Percentiles rank a stretch among this genome's conserved stretches.
Conservation (phyloP, 2,329 filamentous ascomycete genomes). For the Ilyonectria mors-panacis region DNA sequence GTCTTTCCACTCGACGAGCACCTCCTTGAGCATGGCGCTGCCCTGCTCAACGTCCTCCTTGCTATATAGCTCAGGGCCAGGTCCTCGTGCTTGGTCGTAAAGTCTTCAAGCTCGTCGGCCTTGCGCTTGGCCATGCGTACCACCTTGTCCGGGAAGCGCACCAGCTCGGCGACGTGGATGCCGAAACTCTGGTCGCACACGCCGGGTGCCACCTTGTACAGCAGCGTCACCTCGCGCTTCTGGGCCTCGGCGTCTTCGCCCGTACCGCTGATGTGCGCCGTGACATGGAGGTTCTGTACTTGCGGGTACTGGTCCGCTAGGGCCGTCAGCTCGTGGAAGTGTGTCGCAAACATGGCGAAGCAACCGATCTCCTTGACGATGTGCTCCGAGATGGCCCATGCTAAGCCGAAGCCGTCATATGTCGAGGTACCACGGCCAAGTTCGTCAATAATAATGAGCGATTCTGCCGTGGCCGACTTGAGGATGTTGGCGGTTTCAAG, state of each 20-base stretch:
- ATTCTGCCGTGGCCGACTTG: slow-evolving; percentile 95
- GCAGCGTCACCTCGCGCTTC: slow-evolving; percentile 89
- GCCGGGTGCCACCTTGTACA: slow-evolving; percentile 97
- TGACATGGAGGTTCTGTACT: slow-evolving; percentile 94
- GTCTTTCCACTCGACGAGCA: slow-evolving; percentile 89
- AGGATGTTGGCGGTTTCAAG: slow-evolving; percentile 98
- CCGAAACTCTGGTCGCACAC: slow-evolving; percentile 98
- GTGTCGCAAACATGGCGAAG: slow-evolving; percentile 95
- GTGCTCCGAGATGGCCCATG: slow-evolving; percentile 98
- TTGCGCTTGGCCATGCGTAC: slow-evolving; percentile 99
- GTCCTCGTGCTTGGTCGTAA: slow-evolving; percentile 82
- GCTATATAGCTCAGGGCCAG: slow-evolving; percentile 74
- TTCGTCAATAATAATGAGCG: slow-evolving; percentile 98
- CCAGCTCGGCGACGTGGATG: slow-evolving; percentile 97
- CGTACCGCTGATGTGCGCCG: slow-evolving; percentile 84
- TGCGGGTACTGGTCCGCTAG: slow-evolving; percentile 88
- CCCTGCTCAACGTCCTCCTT: slow-evolving; percentile 93
- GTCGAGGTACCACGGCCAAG: slow-evolving; percentile 96
- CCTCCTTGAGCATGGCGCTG: slow-evolving; percentile 85
- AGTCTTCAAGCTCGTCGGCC: slow-evolving; percentile 97
- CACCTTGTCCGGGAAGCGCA: slow-evolving; percentile 96
- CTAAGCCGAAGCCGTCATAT: slow-evolving; percentile 98
- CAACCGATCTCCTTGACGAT: slow-evolving; percentile 96
- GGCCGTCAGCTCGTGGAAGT: slow-evolving; percentile 97
- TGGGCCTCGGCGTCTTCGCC: slow-evolving; percentile 56